A percentile compares a stretch with the other conserved stretches of the same genome.
These are phyloP conservation scores for Ceratocystiopsis minuta DNA, from an alignment of 2,329 filamentous ascomycete species.

Conservation along the genomic window DNA sequence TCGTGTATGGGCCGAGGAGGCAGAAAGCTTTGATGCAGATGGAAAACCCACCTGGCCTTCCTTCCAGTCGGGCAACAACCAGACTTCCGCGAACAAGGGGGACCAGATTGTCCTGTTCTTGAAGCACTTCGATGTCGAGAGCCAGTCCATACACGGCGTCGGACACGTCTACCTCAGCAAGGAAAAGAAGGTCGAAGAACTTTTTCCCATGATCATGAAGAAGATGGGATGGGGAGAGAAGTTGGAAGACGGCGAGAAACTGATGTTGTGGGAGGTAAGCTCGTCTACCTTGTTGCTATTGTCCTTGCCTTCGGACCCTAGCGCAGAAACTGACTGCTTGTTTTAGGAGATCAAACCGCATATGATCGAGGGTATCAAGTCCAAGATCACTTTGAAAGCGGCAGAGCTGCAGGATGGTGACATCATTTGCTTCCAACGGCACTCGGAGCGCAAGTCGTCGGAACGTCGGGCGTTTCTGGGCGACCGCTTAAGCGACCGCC, in stretches of 20 bases:
- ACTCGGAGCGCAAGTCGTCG: slow-evolving; percentile 27
- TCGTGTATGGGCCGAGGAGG: slow-evolving; percentile 73
- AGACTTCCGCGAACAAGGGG: slow-evolving; percentile 30
- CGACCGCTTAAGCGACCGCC: slow-evolving; percentile 20
- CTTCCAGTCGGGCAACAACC: slow-evolving; percentile 36
- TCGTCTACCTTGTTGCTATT: not conserved
- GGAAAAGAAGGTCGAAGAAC: slow-evolving; percentile 72
- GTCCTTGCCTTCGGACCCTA: too few relatives aligned
- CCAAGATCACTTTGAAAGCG: slow-evolving; percentile 71
- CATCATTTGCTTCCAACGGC: slow-evolving; percentile 82
- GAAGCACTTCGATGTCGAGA: slow-evolving; percentile 72
- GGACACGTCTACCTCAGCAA: slow-evolving; percentile 77
- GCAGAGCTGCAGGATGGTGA: slow-evolving; percentile 96
- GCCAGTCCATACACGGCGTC: slow-evolving; percentile 57
- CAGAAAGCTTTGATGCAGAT: slow-evolving; percentile 44
- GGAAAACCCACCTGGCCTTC: slow-evolving; percentile 58
- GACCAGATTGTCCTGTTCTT: slow-evolving; percentile 69
- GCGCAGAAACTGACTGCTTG: too few relatives aligned
- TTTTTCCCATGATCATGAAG: slow-evolving; percentile 58
- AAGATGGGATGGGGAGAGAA: slow-evolving; percentile 77
- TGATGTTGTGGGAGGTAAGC: slow-evolving; percentile 52
- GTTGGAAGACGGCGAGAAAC: slow-evolving; percentile 41
- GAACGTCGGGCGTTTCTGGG: slow-evolving; percentile 17
- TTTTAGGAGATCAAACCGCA: slow-evolving; percentile 77
- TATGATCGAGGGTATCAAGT: slow-evolving; percentile 92